phyloP scores from a whole-genome alignment of 345 rosid genomes.

The Eutrema heterophyllum region DNA sequence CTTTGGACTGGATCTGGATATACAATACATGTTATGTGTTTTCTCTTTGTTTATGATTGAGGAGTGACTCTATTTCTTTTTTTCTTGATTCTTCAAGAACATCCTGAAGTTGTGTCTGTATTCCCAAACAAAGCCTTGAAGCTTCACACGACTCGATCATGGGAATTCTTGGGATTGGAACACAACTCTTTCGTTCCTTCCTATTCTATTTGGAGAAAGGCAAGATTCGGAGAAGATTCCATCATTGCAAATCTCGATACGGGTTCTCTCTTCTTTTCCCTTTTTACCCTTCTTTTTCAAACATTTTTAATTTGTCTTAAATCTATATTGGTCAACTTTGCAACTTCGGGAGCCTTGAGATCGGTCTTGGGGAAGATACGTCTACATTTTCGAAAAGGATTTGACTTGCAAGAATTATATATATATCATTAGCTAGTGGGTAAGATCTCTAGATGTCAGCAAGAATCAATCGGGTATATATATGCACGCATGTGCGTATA shows the following conservation, averaged over 20 bases:
- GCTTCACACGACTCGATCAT: constrained; percentile 84
- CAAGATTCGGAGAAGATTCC: constrained; percentile 68
- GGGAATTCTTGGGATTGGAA: constrained; percentile 82
- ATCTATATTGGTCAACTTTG: constrained; percentile 21
- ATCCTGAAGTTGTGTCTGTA: constrained; percentile 75
- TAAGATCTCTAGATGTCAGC: constrained; percentile 20
- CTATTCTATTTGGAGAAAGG: constrained; percentile 59
- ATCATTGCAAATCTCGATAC: constrained; percentile 90
- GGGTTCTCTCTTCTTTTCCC: constrained; percentile 33
- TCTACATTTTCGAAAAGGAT: background rate
- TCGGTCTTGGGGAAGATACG: constrained; percentile 1
- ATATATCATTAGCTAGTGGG: background rate
- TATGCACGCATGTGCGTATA: constrained; percentile 30
- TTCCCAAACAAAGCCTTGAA: constrained; percentile 62
- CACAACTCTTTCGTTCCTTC: constrained; percentile 36
- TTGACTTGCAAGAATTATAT: constrained; percentile 20
- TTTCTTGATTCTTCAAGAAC: constrained; percentile 37
- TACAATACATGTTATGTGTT: background rate
- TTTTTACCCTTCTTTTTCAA: background rate
- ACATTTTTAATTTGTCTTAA: background rate
- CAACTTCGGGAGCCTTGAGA: constrained; percentile 15
- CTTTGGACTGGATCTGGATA: background rate
- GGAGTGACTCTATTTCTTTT: constrained; percentile 7
- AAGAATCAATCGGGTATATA: constrained; percentile 21
- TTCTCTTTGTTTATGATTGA: background rate